These are phyloP conservation scores for Kodamaea sp. DNA, from an alignment of 1,139 yeast species.

Conservation along the genomic window DNA sequence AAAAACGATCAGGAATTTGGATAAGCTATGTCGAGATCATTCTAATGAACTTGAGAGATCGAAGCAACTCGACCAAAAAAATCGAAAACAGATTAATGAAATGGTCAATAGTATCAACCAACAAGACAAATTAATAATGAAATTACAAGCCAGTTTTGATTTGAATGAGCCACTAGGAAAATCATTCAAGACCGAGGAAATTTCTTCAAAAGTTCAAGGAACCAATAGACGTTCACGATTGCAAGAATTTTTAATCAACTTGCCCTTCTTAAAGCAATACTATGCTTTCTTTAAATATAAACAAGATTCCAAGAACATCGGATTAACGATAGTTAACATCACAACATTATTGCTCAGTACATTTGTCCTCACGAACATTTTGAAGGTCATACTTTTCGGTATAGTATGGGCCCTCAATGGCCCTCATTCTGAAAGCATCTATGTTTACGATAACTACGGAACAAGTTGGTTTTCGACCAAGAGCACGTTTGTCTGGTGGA, in stretches of 20 bases:
- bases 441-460: constrained; percentile 26
- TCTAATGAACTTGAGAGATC: constrained; percentile 20
- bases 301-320: constrained; percentile 23
- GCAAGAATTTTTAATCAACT: constrained; percentile 20
- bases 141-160: constrained; percentile 22
- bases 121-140: constrained; percentile 26
- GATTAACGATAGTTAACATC: constrained; percentile 23
- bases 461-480: constrained; percentile 10
- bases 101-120: constrained; percentile 19
- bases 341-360: constrained; percentile 25
- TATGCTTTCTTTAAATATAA: constrained; percentile 29
- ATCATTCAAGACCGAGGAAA: constrained; percentile 5
- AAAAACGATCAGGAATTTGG: constrained; percentile 8
- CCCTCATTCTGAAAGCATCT: constrained; percentile 9
- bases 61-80: constrained; percentile 16
- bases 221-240: constrained; percentile 5
- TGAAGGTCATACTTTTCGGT: constrained; percentile 18
- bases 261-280: constrained; percentile 39
- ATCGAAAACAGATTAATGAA: constrained; percentile 17
- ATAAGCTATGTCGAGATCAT: constrained; percentile 24
- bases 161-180: constrained; percentile 7
- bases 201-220: constrained; percentile 1
- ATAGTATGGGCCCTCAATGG: constrained; percentile 11
- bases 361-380: constrained; percentile 21
- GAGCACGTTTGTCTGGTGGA: constrained; percentile 33